phyloP scores from a whole-genome alignment of 176 grass and related monocot species.

The Chrysopogon serrulatus region DNA sequence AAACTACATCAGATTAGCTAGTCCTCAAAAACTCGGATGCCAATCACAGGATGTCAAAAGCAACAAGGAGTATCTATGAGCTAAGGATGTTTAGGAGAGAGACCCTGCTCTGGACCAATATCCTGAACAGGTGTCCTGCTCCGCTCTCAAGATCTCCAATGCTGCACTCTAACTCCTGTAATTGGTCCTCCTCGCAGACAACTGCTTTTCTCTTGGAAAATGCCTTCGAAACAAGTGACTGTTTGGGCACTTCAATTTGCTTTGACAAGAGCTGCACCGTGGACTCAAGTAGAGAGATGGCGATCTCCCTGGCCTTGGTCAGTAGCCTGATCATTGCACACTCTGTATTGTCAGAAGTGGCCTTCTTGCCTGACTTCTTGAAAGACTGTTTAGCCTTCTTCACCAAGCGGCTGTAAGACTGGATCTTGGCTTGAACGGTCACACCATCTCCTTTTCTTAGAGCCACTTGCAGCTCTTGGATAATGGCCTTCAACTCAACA shows the following conservation, averaged over 20 bases:
- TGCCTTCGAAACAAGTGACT: slow-evolving; percentile 34
- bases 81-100: slow-evolving; percentile 40
- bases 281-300: slow-evolving; percentile 33
- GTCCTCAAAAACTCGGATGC: slow-evolving; percentile 28
- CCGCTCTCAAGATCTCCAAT: slow-evolving; percentile 32
- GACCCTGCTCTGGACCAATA: slow-evolving; percentile 47
- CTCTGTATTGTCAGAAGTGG: neutral
- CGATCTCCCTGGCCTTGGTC: slow-evolving; percentile 26
- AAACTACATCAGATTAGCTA: neutral
- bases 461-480: slow-evolving; percentile 22
- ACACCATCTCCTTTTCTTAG: slow-evolving; percentile 31
- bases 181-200: slow-evolving; percentile 27
- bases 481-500: slow-evolving; percentile 33
- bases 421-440: slow-evolving; percentile 8
- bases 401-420: slow-evolving; percentile 29
- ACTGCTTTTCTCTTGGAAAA: slow-evolving; percentile 32
- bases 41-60: neutral
- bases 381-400: slow-evolving; percentile 35
- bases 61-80: slow-evolving; percentile 9
- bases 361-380: slow-evolving; percentile 35
- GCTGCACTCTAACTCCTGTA: slow-evolving; percentile 41
- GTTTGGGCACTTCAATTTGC: slow-evolving; percentile 35
- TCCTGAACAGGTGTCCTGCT: slow-evolving; percentile 30
- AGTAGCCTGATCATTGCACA: slow-evolving; percentile 24
- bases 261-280: slow-evolving; percentile 7